A percentile compares a stretch with the other conserved stretches of the same genome.
Evolutionary conservation across 345 rosid genomes (phyloP).

Genomic region (Anacardium occidentale): DNA sequence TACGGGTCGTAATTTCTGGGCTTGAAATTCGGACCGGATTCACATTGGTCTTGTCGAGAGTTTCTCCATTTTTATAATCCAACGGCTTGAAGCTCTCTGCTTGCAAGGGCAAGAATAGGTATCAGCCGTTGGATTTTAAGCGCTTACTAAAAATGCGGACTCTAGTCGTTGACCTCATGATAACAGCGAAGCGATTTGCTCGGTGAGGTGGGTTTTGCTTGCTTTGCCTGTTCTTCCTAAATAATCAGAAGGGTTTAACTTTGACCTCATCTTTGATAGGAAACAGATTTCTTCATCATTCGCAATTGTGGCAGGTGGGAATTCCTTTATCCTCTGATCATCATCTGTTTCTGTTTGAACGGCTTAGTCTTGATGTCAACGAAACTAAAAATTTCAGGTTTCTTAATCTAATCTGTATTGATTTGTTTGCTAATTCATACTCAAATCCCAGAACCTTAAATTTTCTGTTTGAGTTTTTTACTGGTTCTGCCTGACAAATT

Average conservation of each 20-base stretch:
- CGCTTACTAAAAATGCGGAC: too few relatives aligned
- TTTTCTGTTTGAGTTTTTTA: not conserved
- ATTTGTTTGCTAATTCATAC: not conserved
- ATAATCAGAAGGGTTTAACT: not conserved
- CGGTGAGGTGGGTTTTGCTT: not conserved
- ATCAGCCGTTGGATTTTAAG: slow-evolving; percentile 22
- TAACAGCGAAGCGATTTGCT: not conserved
- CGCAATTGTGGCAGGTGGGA: not conserved
- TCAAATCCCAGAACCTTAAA: not conserved
- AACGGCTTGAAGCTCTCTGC: slow-evolving; percentile 10
- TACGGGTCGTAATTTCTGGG: slow-evolving; percentile 17
- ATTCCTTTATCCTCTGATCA: not conserved
- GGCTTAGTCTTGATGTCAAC: not conserved
- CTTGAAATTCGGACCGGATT: slow-evolving; percentile 1
- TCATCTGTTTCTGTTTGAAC: not conserved
- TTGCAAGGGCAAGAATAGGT: not conserved
- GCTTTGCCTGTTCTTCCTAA: too few relatives aligned
- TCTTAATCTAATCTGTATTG: not conserved
- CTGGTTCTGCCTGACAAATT: not conserved
- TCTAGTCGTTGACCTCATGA: too few relatives aligned
- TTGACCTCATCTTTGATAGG: not conserved
- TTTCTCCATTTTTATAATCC: not conserved
- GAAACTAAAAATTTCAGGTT: not conserved
- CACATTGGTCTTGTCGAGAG: too few relatives aligned
- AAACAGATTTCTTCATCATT: not conserved